These are phyloP conservation scores for Rhodotorula sp. DNA, from an alignment of 1,284 basidiomycete genomes.

Conservation along the genomic window DNA sequence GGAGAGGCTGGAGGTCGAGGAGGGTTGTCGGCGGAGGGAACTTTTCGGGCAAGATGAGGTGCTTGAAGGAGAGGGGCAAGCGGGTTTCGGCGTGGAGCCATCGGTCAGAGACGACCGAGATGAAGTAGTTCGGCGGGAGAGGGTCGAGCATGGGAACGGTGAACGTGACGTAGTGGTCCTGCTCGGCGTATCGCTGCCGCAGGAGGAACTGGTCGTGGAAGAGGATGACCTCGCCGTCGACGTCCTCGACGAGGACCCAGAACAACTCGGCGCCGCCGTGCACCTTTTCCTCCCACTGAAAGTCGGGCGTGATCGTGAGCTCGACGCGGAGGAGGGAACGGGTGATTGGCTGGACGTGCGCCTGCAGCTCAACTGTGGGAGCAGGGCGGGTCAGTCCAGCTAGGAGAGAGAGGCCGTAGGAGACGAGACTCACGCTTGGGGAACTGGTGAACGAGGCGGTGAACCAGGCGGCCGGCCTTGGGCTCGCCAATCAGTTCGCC, in stretches of 20 bases:
- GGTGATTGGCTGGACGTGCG: slow-evolving; percentile 91
- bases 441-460: slow-evolving; percentile 94
- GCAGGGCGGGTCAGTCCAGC: not conserved
- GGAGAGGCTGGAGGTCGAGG: slow-evolving; percentile 87
- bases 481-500: slow-evolving; percentile 93
- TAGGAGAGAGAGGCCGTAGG: not conserved
- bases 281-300: slow-evolving; percentile 93
- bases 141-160: slow-evolving; percentile 97
- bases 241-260: slow-evolving; percentile 91
- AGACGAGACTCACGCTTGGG: slow-evolving; percentile 72
- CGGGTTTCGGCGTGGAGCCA: slow-evolving; percentile 96
- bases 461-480: slow-evolving; percentile 79
- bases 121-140: slow-evolving; percentile 95
- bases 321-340: slow-evolving; percentile 83
- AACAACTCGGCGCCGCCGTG: slow-evolving; percentile 87
- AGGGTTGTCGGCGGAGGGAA: slow-evolving; percentile 91
- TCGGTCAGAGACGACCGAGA: slow-evolving; percentile 88
- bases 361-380: slow-evolving; percentile 59
- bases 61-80: slow-evolving; percentile 94
- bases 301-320: slow-evolving; percentile 88
- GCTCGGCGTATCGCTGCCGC: slow-evolving; percentile 75
- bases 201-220: slow-evolving; percentile 93
- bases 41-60: slow-evolving; percentile 94
- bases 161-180: slow-evolving; percentile 86
- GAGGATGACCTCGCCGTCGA: slow-evolving; percentile 92